Evolutionary conservation across 257 asterid species (phyloP).

Genomic region (Solanum chilense): DNA sequence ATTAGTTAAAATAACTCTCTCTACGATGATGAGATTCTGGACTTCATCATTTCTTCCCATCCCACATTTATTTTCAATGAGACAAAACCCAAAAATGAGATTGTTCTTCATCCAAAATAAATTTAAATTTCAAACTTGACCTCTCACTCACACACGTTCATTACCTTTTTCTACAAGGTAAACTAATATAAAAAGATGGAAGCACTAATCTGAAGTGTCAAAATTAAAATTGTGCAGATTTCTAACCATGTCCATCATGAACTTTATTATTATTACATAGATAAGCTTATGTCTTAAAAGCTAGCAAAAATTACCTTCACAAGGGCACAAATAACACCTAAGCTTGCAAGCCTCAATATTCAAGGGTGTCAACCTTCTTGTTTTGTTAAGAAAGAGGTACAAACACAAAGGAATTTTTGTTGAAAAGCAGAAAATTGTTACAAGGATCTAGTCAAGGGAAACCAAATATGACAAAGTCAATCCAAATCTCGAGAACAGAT

Average conservation of each 20-base stretch:
- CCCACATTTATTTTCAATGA: not conserved
- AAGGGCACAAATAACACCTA: too few relatives aligned
- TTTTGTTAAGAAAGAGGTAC: conserved; percentile 8
- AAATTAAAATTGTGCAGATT: not conserved
- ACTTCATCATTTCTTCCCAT: not conserved
- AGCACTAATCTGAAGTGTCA: not conserved
- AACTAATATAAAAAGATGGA: not conserved
- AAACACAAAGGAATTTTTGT: conserved; percentile 19
- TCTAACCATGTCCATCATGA: not conserved
- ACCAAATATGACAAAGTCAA: not conserved
- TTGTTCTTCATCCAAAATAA: not conserved
- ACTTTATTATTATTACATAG: not conserved
- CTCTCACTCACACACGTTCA: not conserved
- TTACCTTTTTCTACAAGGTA: not conserved
- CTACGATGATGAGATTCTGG: too few relatives aligned
- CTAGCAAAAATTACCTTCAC: not conserved
- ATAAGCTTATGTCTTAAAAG: not conserved
- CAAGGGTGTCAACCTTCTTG: too few relatives aligned
- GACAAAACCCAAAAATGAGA: not conserved
- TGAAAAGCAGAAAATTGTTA: conserved; percentile 5
- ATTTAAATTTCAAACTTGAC: not conserved
- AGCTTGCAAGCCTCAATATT: too few relatives aligned
- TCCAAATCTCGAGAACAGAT: not conserved
- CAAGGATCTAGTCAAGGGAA: not conserved
- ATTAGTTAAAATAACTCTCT: too few relatives aligned